A percentile compares a stretch with the other conserved stretches of the same genome.
Evolutionary conservation across 2,329 filamentous ascomycete genomes (phyloP).

Genomic region (Epichloe bromicola): DNA sequence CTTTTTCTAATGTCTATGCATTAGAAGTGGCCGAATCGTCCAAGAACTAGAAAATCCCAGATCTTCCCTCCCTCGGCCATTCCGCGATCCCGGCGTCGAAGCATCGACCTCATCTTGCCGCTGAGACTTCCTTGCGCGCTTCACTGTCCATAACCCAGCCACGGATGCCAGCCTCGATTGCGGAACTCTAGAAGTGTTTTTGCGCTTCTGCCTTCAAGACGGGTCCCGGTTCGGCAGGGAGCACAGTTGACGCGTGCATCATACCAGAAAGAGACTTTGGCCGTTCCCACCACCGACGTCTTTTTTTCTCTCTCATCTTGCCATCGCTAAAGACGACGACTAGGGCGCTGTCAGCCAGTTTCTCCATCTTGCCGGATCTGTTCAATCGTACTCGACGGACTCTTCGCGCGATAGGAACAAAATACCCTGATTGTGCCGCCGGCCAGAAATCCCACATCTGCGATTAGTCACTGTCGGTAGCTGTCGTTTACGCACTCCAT

Average conservation of each 20-base stretch:
- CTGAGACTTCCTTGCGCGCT: background rate
- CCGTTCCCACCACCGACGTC: background rate
- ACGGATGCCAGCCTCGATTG: background rate
- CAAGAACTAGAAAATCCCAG: slow-evolving; percentile 1
- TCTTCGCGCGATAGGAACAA: background rate
- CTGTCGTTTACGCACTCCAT: background rate
- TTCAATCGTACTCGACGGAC: background rate
- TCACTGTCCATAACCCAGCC: background rate
- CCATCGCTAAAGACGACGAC: background rate
- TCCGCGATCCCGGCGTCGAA: slow-evolving; percentile 3
- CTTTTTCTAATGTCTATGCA: background rate
- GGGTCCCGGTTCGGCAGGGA: background rate
- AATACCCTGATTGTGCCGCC: background rate
- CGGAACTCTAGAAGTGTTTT: background rate
- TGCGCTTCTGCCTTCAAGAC: background rate
- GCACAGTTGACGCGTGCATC: background rate
- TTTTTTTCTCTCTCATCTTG: background rate
- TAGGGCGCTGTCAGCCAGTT: background rate
- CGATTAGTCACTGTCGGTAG: background rate
- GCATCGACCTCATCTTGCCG: slow-evolving; percentile 2
- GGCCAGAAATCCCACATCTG: background rate
- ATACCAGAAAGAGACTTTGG: background rate
- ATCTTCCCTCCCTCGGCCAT: slow-evolving; percentile 3
- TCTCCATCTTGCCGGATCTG: background rate
- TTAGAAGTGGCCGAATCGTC: background rate